Conservation (phyloP, 1,284 basidiomycete genomes). For the Ustilago lituana region DNA sequence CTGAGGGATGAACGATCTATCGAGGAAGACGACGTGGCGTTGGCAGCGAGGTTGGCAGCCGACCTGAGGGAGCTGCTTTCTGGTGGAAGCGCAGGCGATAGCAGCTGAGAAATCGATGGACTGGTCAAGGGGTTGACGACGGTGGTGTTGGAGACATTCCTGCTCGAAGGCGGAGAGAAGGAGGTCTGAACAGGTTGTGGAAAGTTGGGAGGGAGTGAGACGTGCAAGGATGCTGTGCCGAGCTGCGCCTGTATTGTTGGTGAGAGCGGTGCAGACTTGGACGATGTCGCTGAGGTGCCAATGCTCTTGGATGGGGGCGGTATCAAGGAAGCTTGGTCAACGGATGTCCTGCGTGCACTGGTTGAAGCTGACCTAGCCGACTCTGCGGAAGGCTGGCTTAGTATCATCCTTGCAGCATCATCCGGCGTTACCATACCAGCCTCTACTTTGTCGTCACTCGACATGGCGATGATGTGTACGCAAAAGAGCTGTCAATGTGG, state of each 20-base stretch:
- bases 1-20: background rate
- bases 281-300: background rate
- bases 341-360: background rate
- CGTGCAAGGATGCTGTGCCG: conserved; percentile 43
- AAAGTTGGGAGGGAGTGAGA: conserved; percentile 55
- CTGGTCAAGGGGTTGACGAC: conserved; percentile 31
- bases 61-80: conserved; percentile 2
- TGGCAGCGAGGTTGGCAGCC: background rate
- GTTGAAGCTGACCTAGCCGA: background rate
- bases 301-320: conserved; percentile 1
- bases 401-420: background rate
- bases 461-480: background rate
- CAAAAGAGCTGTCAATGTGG: background rate
- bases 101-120: conserved; percentile 39
- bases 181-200: conserved; percentile 51
- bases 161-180: conserved; percentile 50
- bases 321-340: conserved; percentile 9
- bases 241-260: conserved; percentile 21
- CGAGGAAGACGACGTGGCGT: background rate
- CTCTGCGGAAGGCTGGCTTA: background rate
- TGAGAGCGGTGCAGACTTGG: conserved; percentile 8
- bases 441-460: background rate
- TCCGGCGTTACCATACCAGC: too few species aligned
- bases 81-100: conserved; percentile 24
- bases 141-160: conserved; percentile 19